Conservation (phyloP, 345 rosid species). For the Rhizophora apiculata region DNA sequence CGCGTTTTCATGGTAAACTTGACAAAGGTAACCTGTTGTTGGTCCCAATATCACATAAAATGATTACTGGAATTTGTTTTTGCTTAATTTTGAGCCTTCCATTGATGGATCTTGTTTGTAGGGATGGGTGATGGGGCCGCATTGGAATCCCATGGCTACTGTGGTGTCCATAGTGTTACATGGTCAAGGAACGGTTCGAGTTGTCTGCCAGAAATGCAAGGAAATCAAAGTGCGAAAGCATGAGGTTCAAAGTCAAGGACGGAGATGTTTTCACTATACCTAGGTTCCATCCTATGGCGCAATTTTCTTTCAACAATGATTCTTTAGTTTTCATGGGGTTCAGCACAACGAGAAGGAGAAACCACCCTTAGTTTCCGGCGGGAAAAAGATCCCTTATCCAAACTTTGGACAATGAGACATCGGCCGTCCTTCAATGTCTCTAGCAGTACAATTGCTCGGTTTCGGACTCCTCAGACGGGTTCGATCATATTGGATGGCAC, state of each 20-base stretch:
- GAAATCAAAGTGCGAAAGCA: constrained; percentile 47
- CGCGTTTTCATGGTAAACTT: constrained; percentile 70
- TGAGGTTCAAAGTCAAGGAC: constrained; percentile 51
- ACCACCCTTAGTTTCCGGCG: constrained; percentile 58
- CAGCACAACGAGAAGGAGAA: constrained; percentile 49
- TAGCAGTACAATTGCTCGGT: constrained; percentile 36
- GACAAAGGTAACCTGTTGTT: constrained; percentile 39
- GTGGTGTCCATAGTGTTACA: constrained; percentile 63
- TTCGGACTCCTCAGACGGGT: constrained; percentile 43
- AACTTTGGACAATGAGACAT: constrained; percentile 36
- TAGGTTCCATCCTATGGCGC: constrained; percentile 76
- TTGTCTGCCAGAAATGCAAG: constrained; percentile 41
- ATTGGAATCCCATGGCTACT: constrained; percentile 78
- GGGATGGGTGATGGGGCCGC: constrained; percentile 97
- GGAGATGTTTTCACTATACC: constrained; percentile 72
- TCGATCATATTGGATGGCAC: constrained; percentile 65
- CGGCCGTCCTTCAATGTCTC: constrained; percentile 66
- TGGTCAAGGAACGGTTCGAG: constrained; percentile 75
- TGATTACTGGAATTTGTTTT: no score
- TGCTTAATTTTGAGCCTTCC: background rate
- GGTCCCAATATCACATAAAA: background rate
- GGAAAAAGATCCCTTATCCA: constrained; percentile 60
- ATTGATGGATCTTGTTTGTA: constrained; percentile 14
- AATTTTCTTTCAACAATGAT: constrained; percentile 72
- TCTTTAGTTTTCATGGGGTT: constrained; percentile 85